phyloP scores from a whole-genome alignment of 306 rosid species.

The Purshia tridentata region DNA sequence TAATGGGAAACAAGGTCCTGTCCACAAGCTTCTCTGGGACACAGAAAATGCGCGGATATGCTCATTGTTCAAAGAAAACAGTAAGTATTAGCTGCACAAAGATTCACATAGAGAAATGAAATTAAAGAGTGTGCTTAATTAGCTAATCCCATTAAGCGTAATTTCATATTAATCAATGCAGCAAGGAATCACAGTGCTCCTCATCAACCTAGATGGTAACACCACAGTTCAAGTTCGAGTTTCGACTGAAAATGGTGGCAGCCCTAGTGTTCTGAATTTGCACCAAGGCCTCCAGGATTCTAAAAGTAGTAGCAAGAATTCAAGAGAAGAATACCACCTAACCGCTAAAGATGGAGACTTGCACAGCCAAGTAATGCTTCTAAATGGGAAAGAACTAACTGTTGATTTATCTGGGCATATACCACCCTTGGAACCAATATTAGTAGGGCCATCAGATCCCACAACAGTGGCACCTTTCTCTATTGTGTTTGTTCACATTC shows the following conservation, averaged over 20 bases:
- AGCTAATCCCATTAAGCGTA: background rate
- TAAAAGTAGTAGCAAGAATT: conserved; percentile 7
- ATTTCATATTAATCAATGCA: conserved; percentile 25
- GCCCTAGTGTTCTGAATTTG: conserved; percentile 2
- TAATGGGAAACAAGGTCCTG: conserved; percentile 62
- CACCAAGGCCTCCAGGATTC: conserved; percentile 8
- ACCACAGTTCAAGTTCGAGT: conserved; percentile 38
- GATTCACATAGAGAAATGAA: background rate
- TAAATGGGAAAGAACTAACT: conserved; percentile 52
- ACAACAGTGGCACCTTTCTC: conserved; percentile 56
- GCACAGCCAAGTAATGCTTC: conserved; percentile 52
- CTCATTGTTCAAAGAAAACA: conserved; percentile 61
- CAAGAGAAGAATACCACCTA: conserved; percentile 67
- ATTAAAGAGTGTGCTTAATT: background rate
- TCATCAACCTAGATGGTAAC: conserved; percentile 52
- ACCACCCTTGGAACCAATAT: conserved; percentile 53
- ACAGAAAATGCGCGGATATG: conserved; percentile 47
- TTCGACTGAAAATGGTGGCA: conserved; percentile 11
- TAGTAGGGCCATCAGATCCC: conserved; percentile 41
- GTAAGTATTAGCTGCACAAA: conserved; percentile 32
- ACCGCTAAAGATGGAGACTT: conserved; percentile 48
- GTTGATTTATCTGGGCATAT: conserved; percentile 53
- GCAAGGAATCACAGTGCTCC: conserved; percentile 60
- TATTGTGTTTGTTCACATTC: conserved; percentile 65
- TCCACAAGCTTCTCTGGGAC: conserved; percentile 53